Base-by-base conservation (phyloP, 768 basidiomycete species). In the Russula virescens region DNA sequence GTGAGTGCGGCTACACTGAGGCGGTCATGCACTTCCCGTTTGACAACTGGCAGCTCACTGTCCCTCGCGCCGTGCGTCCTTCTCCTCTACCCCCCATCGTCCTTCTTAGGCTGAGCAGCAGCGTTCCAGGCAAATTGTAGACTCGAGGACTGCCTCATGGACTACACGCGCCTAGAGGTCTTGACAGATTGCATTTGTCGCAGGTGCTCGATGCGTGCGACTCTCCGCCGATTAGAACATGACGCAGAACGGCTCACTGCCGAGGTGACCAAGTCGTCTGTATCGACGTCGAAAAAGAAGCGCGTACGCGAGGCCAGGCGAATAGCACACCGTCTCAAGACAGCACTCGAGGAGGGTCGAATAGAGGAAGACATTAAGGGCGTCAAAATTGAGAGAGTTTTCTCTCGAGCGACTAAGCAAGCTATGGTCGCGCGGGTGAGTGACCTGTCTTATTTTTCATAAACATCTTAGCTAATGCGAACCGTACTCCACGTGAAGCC, bases 181-280 rank as follows among this genome's bases (percentile, higher is more conserved):
- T 80, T 99, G 50, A 83, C 82, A n/a, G 94, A 95, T 70, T 96
- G 94, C 68, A 85, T 93, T 28, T 99, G 97, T 74, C 86, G 94
- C 23, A 87, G 88, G 64, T 99, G 97, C 71, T 92, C 94, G 1
- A 77, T 98, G 63, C 76, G 85, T 6, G 86, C 88, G 19, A 98
- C 97, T 0, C 82, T 84, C 67, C 76, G 76, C 52, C 79, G 85
- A 51, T 78, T 95, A 58, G 73, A 76, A 45, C 74, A 81, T 10
- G 93, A 95, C 58, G 76, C 84, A 5, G 80, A 84, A 40, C 75
- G 79, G 23, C 75, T 94, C n/a, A 64, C 72, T 10, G 73, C 68
- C 46, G 68, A 70, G 1, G 66, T 72, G 26, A 66, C 55, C 43
- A 72, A 68, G 25, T 73, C 76, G 55, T 80, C 80, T 46, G 78